These are phyloP conservation scores for Ogataea paraovalis DNA, from an alignment of 805 yeast species.

Conservation along the genomic window DNA sequence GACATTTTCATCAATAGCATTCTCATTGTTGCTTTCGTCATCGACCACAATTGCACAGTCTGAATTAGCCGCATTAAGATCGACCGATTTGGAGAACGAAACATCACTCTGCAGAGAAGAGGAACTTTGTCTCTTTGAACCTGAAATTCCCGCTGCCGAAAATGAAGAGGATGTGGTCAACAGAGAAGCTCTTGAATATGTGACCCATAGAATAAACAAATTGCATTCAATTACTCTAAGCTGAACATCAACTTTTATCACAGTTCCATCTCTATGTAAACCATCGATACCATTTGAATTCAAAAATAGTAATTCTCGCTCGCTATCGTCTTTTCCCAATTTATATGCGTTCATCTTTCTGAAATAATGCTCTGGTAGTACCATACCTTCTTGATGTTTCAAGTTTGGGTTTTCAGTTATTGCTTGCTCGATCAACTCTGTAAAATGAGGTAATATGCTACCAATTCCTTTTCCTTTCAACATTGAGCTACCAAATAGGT, in stretches of 20 bases:
- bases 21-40: neutral
- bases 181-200: conserved; percentile 56
- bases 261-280: conserved; percentile 63
- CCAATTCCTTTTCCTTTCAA: conserved; percentile 48
- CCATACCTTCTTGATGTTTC: conserved; percentile 57
- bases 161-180: conserved; percentile 1
- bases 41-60: neutral
- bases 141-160: neutral
- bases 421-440: conserved; percentile 41
- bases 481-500: conserved; percentile 67
- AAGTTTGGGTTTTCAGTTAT: conserved; percentile 37
- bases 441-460: conserved; percentile 60
- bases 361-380: conserved; percentile 88
- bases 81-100: neutral
- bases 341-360: conserved; percentile 56
- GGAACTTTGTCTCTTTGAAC: neutral
- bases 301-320: conserved; percentile 48
- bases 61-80: neutral
- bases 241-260: conserved; percentile 71
- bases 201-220: conserved; percentile 74
- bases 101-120: neutral
- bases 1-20: neutral
- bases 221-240: conserved; percentile 62
- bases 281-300: conserved; percentile 68
- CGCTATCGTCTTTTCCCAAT: conserved; percentile 29